These are phyloP conservation scores for Cucurbitaria berberidis DNA, from an alignment of 2,329 filamentous ascomycete species.

Conservation along the genomic window DNA sequence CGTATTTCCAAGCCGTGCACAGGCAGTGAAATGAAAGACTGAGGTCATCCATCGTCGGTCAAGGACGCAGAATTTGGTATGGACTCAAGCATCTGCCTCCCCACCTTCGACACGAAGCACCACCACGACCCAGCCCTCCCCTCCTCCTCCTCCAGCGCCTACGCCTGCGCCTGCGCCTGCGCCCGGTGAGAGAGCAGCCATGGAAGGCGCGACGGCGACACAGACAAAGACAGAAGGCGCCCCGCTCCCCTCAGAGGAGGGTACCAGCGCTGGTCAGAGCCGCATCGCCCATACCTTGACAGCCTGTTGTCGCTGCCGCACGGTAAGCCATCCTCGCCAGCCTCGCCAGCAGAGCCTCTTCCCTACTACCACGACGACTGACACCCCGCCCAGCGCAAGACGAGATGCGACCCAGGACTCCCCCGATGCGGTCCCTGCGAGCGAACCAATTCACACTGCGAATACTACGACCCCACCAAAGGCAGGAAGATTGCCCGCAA, in stretches of 20 bases:
- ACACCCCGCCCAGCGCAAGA: constrained; percentile 75
- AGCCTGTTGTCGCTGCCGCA: constrained; percentile 79
- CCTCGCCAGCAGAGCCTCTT: too few relatives aligned
- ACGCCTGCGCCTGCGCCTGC: constrained; percentile 8
- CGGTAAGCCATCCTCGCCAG: constrained; percentile 61
- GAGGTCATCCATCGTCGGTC: constrained; percentile 2
- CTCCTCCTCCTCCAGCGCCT: constrained; percentile 5
- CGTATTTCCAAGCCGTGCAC: constrained; percentile 26
- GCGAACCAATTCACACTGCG: constrained; percentile 86
- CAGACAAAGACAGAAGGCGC: constrained; percentile 27
- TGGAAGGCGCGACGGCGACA: constrained; percentile 30
- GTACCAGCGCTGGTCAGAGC: constrained; percentile 45
- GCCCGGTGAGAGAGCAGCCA: constrained; percentile 21
- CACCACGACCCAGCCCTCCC: constrained; percentile 10
- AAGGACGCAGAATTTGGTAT: constrained; percentile 27
- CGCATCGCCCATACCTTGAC: constrained; percentile 79
- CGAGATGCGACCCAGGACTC: constrained; percentile 89
- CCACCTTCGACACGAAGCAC: constrained; percentile 19
- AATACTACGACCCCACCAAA: constrained; percentile 92
- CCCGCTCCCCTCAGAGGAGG: constrained; percentile 29
- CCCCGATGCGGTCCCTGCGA: constrained; percentile 93
- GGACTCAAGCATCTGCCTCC: constrained; percentile 28
- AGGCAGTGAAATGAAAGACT: too few relatives aligned
- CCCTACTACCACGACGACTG: constrained; percentile 11
- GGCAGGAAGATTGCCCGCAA: constrained; percentile 84